Evolutionary conservation across 306 rosid genomes (phyloP).

Genomic region (Spatholobus suberectus): DNA sequence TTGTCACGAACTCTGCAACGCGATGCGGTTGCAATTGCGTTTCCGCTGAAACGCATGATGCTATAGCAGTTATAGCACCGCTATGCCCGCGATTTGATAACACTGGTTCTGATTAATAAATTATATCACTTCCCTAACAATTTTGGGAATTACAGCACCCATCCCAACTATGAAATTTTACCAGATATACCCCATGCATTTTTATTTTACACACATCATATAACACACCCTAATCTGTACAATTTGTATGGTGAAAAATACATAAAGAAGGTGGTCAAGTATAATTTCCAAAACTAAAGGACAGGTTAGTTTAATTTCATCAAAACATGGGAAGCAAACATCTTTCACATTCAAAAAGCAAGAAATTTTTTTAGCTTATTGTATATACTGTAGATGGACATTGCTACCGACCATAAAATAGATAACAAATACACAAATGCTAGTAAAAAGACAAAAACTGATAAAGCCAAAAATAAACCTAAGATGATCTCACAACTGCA

Average conservation of each 20-base stretch:
- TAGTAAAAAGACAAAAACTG: background rate
- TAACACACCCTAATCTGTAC: background rate
- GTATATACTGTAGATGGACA: background rate
- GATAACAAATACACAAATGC: background rate
- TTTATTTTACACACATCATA: background rate
- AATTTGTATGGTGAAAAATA: background rate
- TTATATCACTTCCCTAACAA: background rate
- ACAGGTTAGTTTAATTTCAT: background rate
- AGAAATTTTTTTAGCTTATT: background rate
- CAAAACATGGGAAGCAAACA: background rate
- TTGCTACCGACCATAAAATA: background rate
- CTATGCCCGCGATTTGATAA: too few relatives aligned
- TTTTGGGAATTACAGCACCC: background rate
- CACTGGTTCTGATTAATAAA: background rate
- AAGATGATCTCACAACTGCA: background rate
- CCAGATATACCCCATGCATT: background rate
- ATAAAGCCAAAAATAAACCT: background rate
- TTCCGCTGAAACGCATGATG: too few relatives aligned
- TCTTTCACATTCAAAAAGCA: background rate
- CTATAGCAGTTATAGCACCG: too few relatives aligned
- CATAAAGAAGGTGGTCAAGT: too few relatives aligned
- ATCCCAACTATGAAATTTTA: background rate
- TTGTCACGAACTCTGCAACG: too few relatives aligned
- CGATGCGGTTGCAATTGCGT: too few relatives aligned
- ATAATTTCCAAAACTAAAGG: background rate